Conservation (phyloP, 1,284 basidiomycete genomes). For the Agaricales sp. region DNA sequence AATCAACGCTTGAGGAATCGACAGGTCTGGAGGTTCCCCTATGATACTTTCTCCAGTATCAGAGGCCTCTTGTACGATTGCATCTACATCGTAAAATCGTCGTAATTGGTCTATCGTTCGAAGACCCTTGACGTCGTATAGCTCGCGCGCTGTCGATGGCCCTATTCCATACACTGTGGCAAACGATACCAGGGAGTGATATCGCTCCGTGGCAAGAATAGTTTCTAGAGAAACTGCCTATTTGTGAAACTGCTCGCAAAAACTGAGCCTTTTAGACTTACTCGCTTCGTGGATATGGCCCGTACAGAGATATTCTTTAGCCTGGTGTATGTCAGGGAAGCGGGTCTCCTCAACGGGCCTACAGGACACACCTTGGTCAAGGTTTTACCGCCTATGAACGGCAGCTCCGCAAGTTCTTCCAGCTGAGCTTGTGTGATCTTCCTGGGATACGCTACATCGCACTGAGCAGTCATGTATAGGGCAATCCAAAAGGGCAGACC, state of each 20-base stretch:
- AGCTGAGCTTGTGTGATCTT: constrained; percentile 31
- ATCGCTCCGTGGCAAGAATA: constrained; percentile 39
- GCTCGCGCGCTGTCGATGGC: constrained; percentile 47
- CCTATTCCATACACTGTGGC: constrained; percentile 67
- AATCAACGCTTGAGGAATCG: constrained; percentile 39
- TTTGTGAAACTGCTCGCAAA: constrained; percentile 1
- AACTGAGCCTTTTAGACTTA: constrained; percentile 21
- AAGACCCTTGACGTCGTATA: constrained; percentile 46
- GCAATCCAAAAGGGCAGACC: constrained; percentile 18
- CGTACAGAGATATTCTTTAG: constrained; percentile 47
- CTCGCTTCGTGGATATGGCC: constrained; percentile 52
- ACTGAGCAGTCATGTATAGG: constrained; percentile 1
- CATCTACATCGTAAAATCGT: constrained; percentile 44
- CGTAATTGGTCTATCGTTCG: constrained; percentile 54
- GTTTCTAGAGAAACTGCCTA: constrained; percentile 26
- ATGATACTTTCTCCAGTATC: constrained; percentile 10
- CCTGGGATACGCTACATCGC: constrained; percentile 48
- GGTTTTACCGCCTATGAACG: constrained; percentile 54
- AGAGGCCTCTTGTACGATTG: constrained; percentile 10
- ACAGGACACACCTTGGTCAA: constrained; percentile 35
- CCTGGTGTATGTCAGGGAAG: constrained; percentile 17
- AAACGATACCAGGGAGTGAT: constrained; percentile 44
- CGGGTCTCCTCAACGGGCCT: not conserved
- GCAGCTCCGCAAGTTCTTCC: constrained; percentile 40
- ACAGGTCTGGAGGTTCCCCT: constrained; percentile 21